phyloP scores from a whole-genome alignment of 768 basidiomycete genomes.

The Hydnomerulius pinastri region DNA sequence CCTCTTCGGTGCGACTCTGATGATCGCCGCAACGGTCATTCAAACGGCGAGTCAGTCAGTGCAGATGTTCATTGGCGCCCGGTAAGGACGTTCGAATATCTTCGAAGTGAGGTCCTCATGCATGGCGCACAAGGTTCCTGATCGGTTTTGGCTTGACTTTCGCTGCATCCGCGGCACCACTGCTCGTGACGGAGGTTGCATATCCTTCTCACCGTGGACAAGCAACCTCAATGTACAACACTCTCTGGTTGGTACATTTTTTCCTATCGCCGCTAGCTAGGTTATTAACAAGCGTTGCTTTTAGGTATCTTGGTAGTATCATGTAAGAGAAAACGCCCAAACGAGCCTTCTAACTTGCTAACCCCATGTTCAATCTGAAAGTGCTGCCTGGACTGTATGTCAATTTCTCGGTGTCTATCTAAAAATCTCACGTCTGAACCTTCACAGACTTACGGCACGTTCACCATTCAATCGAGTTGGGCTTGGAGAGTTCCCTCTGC shows the following conservation, averaged over 20 bases:
- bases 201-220: conserved; percentile 50
- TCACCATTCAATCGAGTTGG: conserved; percentile 12
- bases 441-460: conserved; percentile 21
- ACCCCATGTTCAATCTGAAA: too few species aligned
- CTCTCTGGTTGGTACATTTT: conserved; percentile 39
- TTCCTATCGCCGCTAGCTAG: not conserved
- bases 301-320: conserved; percentile 37
- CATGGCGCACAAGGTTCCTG: conserved; percentile 26
- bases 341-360: not conserved
- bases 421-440: too few species aligned
- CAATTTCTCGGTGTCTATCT: too few species aligned
- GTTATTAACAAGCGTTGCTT: conserved; percentile 18
- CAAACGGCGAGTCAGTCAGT: conserved; percentile 41
- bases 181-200: conserved; percentile 52
- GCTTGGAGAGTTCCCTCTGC: conserved; percentile 21
- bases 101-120: not conserved
- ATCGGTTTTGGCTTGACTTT: conserved; percentile 48
- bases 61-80: conserved; percentile 46
- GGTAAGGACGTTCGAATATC: conserved; percentile 23
- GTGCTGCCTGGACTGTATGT: conserved; percentile 65
- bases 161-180: conserved; percentile 44
- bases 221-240: conserved; percentile 46
- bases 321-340: conserved; percentile 29
- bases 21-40: conserved; percentile 39
- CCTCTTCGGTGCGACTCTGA: conserved; percentile 39